These are phyloP conservation scores for Fusarium nematophilum DNA, from an alignment of 2,329 filamentous ascomycete species.

Conservation along the genomic window DNA sequence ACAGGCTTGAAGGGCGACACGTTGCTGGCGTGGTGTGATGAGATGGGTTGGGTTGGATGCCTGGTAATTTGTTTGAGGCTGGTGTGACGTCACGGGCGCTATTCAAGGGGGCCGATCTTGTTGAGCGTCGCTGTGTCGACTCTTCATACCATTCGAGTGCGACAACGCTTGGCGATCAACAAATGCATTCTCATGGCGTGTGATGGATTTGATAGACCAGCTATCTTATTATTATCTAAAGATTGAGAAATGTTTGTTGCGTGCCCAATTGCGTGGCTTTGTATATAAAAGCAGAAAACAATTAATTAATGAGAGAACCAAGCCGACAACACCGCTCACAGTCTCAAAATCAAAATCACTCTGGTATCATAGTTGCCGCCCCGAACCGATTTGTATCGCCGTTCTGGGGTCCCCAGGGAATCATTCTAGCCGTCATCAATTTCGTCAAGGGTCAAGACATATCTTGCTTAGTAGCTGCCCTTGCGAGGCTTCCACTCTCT, in stretches of 20 bases:
- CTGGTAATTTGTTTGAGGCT: not conserved
- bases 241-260: slow-evolving; percentile 6
- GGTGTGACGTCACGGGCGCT: not conserved
- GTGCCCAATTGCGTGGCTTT: slow-evolving; percentile 12
- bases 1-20: not conserved
- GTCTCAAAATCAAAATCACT: slow-evolving; percentile 26
- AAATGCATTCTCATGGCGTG: not conserved
- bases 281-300: slow-evolving; percentile 3
- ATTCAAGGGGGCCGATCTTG: too few relatives aligned
- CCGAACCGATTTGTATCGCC: slow-evolving; percentile 1
- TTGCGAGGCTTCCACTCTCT: slow-evolving; percentile 43
- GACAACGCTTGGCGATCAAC: not conserved
- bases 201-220: slow-evolving; percentile 24
- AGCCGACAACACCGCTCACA: slow-evolving; percentile 12
- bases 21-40: not conserved
- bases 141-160: not conserved
- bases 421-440: slow-evolving; percentile 27
- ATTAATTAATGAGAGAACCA: slow-evolving; percentile 1
- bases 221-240: slow-evolving; percentile 35
- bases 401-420: slow-evolving; percentile 8
- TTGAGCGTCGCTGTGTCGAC: too few relatives aligned
- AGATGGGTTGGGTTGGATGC: not conserved
- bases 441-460: not conserved
- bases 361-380: slow-evolving; percentile 36
- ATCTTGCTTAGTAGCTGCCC: slow-evolving; percentile 40